Evolutionary conservation across 2,329 filamentous ascomycete genomes (phyloP).

Genomic region (Fusarium armeniacum): DNA sequence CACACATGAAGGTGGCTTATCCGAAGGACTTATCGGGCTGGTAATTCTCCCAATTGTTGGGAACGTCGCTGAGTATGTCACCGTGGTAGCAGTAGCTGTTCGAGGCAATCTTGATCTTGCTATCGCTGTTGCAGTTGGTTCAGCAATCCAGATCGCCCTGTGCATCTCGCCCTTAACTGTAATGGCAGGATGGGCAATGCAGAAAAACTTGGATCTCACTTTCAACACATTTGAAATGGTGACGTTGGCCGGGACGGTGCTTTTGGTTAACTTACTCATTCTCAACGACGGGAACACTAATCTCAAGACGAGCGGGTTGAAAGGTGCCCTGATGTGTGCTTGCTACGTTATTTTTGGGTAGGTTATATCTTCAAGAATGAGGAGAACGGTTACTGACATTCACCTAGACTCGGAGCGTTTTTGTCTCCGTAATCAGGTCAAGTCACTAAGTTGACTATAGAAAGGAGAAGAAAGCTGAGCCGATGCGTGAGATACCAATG

Average conservation of each 20-base stretch:
- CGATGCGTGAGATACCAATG: too few species aligned
- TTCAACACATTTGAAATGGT: constrained; percentile 83
- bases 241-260: constrained; percentile 76
- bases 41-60: constrained; percentile 73
- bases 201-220: constrained; percentile 72
- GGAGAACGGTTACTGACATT: too few species aligned
- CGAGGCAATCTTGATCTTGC: constrained; percentile 74
- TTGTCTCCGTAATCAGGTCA: too few species aligned
- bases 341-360: constrained; percentile 66
- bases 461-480: too few species aligned
- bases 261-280: constrained; percentile 81
- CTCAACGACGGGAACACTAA: constrained; percentile 79
- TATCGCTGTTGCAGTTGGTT: constrained; percentile 71
- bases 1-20: constrained; percentile 61
- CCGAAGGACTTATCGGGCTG: constrained; percentile 71
- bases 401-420: too few species aligned
- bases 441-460: too few species aligned
- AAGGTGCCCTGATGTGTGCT: constrained; percentile 70
- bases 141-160: constrained; percentile 72
- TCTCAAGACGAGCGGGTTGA: constrained; percentile 60
- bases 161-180: constrained; percentile 72
- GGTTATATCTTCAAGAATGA: too few species aligned
- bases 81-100: constrained; percentile 69
- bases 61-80: constrained; percentile 73
- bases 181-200: constrained; percentile 71